Percentiles rank a stretch among this genome's conserved stretches.
Evolutionary conservation across 2,329 filamentous ascomycete genomes (phyloP).

Genomic region (Drechmeria coniospora): DNA sequence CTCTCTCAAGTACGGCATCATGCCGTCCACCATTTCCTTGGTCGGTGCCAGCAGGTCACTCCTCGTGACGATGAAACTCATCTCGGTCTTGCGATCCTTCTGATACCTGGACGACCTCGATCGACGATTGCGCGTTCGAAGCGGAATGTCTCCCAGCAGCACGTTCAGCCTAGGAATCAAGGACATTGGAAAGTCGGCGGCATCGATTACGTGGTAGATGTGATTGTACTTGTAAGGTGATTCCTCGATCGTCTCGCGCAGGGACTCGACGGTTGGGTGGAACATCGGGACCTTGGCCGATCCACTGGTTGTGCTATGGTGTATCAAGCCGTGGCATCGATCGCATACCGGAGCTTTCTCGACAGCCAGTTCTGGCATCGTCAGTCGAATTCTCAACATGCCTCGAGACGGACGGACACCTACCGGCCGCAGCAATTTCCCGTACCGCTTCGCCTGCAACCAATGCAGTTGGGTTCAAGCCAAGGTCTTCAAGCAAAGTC

Average conservation of each 20-base stretch:
- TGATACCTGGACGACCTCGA: constrained; percentile 51
- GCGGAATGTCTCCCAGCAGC: constrained; percentile 53
- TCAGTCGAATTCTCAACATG: neutral
- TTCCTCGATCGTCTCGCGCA: constrained; percentile 72
- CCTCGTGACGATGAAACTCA: constrained; percentile 84
- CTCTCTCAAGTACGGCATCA: constrained; percentile 74
- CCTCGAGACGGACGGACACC: neutral
- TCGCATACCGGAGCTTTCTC: constrained; percentile 55
- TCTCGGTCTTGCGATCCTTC: constrained; percentile 52
- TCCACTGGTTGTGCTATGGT: constrained; percentile 49
- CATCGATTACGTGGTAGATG: constrained; percentile 89
- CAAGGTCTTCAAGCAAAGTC: constrained; percentile 26
- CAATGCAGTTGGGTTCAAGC: constrained; percentile 27
- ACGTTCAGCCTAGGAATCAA: constrained; percentile 62
- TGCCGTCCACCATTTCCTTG: constrained; percentile 65
- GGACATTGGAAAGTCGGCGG: constrained; percentile 93
- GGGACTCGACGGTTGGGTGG: constrained; percentile 66
- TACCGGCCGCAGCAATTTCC: constrained; percentile 2
- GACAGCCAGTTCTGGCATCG: constrained; percentile 3
- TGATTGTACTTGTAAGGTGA: constrained; percentile 86
- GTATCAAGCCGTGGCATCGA: constrained; percentile 67
- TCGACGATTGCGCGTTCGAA: constrained; percentile 69
- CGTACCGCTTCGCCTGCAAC: constrained; percentile 13
- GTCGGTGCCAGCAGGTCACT: constrained; percentile 73
- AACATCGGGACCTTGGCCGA: constrained; percentile 43